Percentiles rank a stretch among this genome's conserved stretches.
These are phyloP conservation scores for Anthracocystis setariae DNA, from an alignment of 1,284 basidiomycete species.

Conservation along the genomic window DNA sequence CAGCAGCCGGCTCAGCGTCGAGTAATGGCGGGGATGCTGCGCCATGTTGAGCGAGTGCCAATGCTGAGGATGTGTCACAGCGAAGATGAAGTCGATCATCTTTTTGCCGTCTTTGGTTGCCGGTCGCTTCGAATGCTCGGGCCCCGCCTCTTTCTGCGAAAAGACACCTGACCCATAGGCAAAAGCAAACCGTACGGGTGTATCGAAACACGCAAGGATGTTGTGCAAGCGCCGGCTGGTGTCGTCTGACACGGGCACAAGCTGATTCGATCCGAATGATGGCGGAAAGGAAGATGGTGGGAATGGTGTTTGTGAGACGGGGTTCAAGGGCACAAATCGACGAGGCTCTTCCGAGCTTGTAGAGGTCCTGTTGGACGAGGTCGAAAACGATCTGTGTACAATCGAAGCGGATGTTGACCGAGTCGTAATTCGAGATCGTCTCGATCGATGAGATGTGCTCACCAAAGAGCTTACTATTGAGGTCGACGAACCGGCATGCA, in stretches of 20 bases:
- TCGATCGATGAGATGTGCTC: not conserved
- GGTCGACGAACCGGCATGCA: no score
- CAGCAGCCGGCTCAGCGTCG: slow-evolving; percentile 80
- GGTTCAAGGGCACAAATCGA: slow-evolving; percentile 21
- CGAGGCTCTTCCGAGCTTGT: slow-evolving; percentile 4
- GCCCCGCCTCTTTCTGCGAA: slow-evolving; percentile 78
- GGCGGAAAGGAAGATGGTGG: slow-evolving; percentile 48
- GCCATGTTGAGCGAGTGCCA: slow-evolving; percentile 96
- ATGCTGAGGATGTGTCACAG: slow-evolving; percentile 87
- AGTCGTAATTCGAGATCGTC: not conserved
- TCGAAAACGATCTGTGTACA: not conserved
- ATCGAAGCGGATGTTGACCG: not conserved
- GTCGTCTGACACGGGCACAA: slow-evolving; percentile 47
- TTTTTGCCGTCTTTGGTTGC: slow-evolving; percentile 50
- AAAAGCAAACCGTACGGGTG: slow-evolving; percentile 89
- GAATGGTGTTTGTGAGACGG: slow-evolving; percentile 19
- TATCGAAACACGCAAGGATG: slow-evolving; percentile 71
- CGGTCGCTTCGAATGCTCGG: slow-evolving; percentile 68
- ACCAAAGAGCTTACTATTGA: no score
- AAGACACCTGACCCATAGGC: slow-evolving; percentile 96
- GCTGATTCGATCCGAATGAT: slow-evolving; percentile 57
- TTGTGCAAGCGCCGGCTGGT: slow-evolving; percentile 30
- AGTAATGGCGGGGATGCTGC: slow-evolving; percentile 89
- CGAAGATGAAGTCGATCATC: slow-evolving; percentile 95
- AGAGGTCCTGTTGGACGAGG: slow-evolving; percentile 7